phyloP scores from a whole-genome alignment of 805 yeast genomes.

The Naumovozyma baii region DNA sequence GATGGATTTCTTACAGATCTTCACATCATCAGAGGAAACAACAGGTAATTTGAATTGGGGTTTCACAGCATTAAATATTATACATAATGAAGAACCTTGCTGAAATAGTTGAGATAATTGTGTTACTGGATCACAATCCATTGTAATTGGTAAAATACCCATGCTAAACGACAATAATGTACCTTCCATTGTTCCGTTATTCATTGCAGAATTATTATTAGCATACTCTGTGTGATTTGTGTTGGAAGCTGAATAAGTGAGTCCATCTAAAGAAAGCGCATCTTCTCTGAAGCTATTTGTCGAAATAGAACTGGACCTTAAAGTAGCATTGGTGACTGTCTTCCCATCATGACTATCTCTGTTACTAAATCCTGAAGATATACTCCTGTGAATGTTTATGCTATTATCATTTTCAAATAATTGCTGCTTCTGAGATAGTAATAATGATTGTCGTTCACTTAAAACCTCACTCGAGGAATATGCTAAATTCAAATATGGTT shows the following conservation, averaged over 20 bases:
- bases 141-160: constrained; percentile 66
- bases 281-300: constrained; percentile 30
- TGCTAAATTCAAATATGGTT: constrained; percentile 57
- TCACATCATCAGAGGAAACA: constrained; percentile 68
- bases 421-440: constrained; percentile 34
- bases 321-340: constrained; percentile 11
- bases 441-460: constrained; percentile 61
- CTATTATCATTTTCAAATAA: constrained; percentile 5
- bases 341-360: constrained; percentile 14
- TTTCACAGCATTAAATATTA: constrained; percentile 63
- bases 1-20: constrained; percentile 78
- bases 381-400: constrained; percentile 12
- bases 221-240: constrained; percentile 7
- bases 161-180: constrained; percentile 52
- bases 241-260: constrained; percentile 20
- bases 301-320: constrained; percentile 31
- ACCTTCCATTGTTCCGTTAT: constrained; percentile 25
- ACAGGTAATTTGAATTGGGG: constrained; percentile 51
- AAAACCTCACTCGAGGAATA: constrained; percentile 55
- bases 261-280: constrained; percentile 17
- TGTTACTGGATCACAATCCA: constrained; percentile 83
- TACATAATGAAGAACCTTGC: constrained; percentile 86
- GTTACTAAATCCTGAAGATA: constrained; percentile 9
- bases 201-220: constrained; percentile 7
- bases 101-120: constrained; percentile 82